Base-by-base conservation (phyloP, 2,329 filamentous ascomycete genomes). In the Clarireedia hainanense region DNA sequence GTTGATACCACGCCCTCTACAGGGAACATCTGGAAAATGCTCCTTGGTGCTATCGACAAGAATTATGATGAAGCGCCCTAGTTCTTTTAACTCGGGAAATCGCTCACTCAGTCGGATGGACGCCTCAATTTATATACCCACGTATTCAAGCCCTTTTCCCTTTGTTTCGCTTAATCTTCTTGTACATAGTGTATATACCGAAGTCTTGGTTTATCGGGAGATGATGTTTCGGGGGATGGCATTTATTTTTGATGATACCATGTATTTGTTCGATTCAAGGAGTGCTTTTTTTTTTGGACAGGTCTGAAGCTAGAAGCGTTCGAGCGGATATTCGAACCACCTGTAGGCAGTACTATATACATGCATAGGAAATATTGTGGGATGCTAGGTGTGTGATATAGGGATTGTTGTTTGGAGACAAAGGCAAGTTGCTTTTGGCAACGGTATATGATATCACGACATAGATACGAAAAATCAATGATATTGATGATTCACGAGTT, bases 11-110 rank as follows among this genome's bases (percentile, higher is more conserved):
- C 37, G 17, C 57, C 47, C 12, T 58, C 27, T n/a, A 48, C 52
- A 34, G 57, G 57, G 23, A 52, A 58, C 37, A 34, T 58, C 15
- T 58, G 57, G 57, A 58, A 58, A 43, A 58, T 58, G 57, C 53
- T 58, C n/a, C 47, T 58, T n/a, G 57, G 57, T 17, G 47, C 52
- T 17, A 55, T 52, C 30, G 26, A 56, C 30, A 27, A 23, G n/a
- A 36, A 14, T 3, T 56, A 50, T 27, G 47, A 56, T 17, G 50
- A 46, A 26, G 24, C 20, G 9, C 36, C 36, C n/a, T 40, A 14
- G n/a, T 40, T 14, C 5, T 17, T 40, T 40, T 40, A 5, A 17
- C 1, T 7, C n/a, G n/a, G 37, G n/a, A 9, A 15, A 40, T 14
- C 37, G n/a, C 37, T 15, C n/a, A 40, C 6, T 40, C 14, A 40